Evolutionary conservation across 768 basidiomycete genomes (phyloP).

Genomic region (Termitomyces sp.): DNA sequence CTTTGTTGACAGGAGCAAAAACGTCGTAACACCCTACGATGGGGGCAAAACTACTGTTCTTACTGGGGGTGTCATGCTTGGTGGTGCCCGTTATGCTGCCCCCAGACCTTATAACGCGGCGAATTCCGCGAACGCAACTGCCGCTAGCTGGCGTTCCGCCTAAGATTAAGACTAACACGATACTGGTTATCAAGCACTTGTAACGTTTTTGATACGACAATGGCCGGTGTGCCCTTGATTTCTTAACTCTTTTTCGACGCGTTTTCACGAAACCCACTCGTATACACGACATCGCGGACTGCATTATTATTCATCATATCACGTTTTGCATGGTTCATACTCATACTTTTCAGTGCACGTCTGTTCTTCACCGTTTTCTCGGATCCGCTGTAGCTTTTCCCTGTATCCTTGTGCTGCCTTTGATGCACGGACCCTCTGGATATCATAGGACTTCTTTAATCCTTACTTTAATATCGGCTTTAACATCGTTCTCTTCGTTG

Average conservation of each 20-base stretch:
- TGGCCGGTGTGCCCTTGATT: slow-evolving; percentile 6
- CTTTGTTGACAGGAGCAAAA: slow-evolving; percentile 72
- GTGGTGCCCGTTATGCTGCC: slow-evolving; percentile 32
- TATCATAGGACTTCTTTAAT: slow-evolving; percentile 13
- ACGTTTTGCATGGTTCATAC: slow-evolving; percentile 5
- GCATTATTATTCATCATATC: slow-evolving; percentile 6
- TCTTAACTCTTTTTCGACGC: slow-evolving; percentile 13
- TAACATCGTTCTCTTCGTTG: not conserved
- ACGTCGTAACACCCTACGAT: slow-evolving; percentile 79
- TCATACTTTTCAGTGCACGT: slow-evolving; percentile 5
- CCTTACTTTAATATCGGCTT: not conserved
- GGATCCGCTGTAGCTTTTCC: slow-evolving; percentile 7
- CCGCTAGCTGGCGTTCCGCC: slow-evolving; percentile 59
- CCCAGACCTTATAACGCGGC: slow-evolving; percentile 20
- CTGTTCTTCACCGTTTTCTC: not conserved
- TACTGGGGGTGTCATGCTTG: slow-evolving; percentile 87
- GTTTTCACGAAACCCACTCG: slow-evolving; percentile 13
- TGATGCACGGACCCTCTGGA: slow-evolving; percentile 7
- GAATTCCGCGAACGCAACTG: slow-evolving; percentile 27
- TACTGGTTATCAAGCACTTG: slow-evolving; percentile 10
- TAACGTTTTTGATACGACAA: slow-evolving; percentile 13
- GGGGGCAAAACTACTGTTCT: slow-evolving; percentile 87
- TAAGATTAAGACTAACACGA: slow-evolving; percentile 20
- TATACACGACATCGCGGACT: slow-evolving; percentile 10
- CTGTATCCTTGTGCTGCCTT: slow-evolving; percentile 8